Percentiles rank a stretch among this genome's conserved stretches.
These are phyloP conservation scores for Sporisorium graminicola DNA, from an alignment of 1,284 basidiomycete genomes.

Conservation along the genomic window DNA sequence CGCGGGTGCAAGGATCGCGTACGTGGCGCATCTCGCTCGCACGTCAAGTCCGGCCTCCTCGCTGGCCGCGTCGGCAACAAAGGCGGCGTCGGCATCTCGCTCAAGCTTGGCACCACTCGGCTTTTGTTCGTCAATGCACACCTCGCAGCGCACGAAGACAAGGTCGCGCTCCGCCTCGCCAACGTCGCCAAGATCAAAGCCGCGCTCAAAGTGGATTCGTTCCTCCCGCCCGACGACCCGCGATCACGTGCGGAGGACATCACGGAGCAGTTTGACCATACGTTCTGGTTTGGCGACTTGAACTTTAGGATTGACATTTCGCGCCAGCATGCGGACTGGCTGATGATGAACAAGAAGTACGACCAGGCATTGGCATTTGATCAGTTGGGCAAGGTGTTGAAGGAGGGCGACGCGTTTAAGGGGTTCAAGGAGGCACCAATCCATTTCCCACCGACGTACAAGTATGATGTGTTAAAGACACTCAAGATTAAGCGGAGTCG, in stretches of 20 bases:
- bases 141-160: conserved; percentile 74
- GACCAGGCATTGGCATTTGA: conserved; percentile 77
- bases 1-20: conserved; percentile 58
- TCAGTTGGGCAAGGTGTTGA: conserved; percentile 81
- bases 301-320: conserved; percentile 73
- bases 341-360: conserved; percentile 72
- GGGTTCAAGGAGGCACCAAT: conserved; percentile 75
- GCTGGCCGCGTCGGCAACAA: conserved; percentile 85
- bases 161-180: conserved; percentile 66
- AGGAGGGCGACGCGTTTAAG: conserved; percentile 72
- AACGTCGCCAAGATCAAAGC: conserved; percentile 72
- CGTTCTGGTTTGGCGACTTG: conserved; percentile 74
- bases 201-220: conserved; percentile 73
- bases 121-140: conserved; percentile 88
- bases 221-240: conserved; percentile 77
- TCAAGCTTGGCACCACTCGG: conserved; percentile 80
- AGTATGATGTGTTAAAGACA: conserved; percentile 78
- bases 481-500: conserved; percentile 68
- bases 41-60: conserved; percentile 86
- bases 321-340: conserved; percentile 74
- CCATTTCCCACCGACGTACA: conserved; percentile 76
- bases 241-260: conserved; percentile 73
- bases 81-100: conserved; percentile 81
- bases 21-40: conserved; percentile 72
- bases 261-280: conserved; percentile 84